These are phyloP conservation scores for Seiridium unicorne DNA, from an alignment of 2,329 filamentous ascomycete genomes.

Conservation along the genomic window DNA sequence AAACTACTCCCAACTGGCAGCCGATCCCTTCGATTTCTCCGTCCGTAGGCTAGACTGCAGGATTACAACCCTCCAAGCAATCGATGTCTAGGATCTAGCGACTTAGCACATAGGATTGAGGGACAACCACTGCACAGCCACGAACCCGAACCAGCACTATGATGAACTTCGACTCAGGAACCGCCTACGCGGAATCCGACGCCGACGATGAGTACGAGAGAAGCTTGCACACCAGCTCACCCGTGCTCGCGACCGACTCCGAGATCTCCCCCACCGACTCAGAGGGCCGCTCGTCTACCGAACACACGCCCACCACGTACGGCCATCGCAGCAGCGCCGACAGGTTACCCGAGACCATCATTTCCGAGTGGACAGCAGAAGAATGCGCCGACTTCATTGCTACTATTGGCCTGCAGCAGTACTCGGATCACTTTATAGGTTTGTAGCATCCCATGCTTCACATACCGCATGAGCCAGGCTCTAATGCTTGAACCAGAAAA, in stretches of 20 bases:
- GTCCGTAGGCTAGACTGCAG: neutral
- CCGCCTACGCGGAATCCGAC: constrained; percentile 75
- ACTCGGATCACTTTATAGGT: constrained; percentile 83
- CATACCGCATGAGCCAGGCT: neutral
- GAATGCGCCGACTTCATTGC: constrained; percentile 89
- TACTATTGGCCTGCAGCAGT: constrained; percentile 76
- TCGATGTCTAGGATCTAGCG: neutral
- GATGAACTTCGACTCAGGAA: constrained; percentile 64
- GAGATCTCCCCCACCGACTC: constrained; percentile 71
- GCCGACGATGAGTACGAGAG: constrained; percentile 83
- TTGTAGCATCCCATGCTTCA: constrained; percentile 32
- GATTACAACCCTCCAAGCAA: neutral
- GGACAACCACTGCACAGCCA: neutral
- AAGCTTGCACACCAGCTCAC: constrained; percentile 66
- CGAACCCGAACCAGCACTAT: constrained; percentile 10
- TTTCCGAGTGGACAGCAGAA: constrained; percentile 78
- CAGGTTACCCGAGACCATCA: constrained; percentile 69
- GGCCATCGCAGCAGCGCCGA: constrained; percentile 65
- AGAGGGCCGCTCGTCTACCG: constrained; percentile 64
- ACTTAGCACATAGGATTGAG: neutral
- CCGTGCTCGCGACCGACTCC: constrained; percentile 62
- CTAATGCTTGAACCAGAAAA: constrained; percentile 62
- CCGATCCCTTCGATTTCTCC: no score
- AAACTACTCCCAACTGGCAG: no score
- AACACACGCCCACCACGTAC: constrained; percentile 80